Evolutionary conservation across 2,329 filamentous ascomycete species (phyloP).

Genomic region (Sordariomycetes sp.): DNA sequence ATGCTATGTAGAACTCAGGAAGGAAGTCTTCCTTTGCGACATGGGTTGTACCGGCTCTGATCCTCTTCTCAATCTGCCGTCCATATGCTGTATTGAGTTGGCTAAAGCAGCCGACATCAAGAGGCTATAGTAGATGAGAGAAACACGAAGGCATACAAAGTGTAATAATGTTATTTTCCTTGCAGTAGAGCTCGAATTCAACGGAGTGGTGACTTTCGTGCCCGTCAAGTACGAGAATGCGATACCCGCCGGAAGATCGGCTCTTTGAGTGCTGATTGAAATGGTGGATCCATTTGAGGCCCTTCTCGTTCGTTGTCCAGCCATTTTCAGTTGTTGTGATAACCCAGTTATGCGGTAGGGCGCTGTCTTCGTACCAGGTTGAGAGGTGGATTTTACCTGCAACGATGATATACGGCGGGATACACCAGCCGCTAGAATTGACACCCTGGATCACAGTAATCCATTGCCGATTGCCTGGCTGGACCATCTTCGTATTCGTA

Average conservation of each 20-base stretch:
- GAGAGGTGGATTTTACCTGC: no score
- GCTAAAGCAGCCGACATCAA: constrained; percentile 26
- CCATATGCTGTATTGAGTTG: constrained; percentile 22
- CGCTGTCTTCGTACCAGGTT: no score
- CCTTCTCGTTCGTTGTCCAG: no score
- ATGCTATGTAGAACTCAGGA: constrained; percentile 15
- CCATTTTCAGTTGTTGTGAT: no score
- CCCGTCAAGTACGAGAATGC: constrained; percentile 26
- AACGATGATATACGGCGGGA: no score
- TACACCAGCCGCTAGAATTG: no score
- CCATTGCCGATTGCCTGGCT: no score
- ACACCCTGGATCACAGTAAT: no score
- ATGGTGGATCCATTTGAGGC: no score
- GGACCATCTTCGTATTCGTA: no score
- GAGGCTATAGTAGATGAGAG: constrained; percentile 26
- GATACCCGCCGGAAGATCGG: constrained; percentile 14
- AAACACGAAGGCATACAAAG: constrained; percentile 23
- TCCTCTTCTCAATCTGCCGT: constrained; percentile 15
- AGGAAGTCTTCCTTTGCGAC: constrained; percentile 18
- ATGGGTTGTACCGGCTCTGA: constrained; percentile 16
- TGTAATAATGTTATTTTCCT: constrained; percentile 24
- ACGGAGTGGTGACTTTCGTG: constrained; percentile 21
- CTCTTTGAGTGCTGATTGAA: no score
- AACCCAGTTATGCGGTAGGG: no score
- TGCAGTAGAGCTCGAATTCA: constrained; percentile 23